These are phyloP conservation scores for Coemansia sp. DNA, from an alignment of 192 early-diverging fungal genomes.

Conservation along the genomic window DNA sequence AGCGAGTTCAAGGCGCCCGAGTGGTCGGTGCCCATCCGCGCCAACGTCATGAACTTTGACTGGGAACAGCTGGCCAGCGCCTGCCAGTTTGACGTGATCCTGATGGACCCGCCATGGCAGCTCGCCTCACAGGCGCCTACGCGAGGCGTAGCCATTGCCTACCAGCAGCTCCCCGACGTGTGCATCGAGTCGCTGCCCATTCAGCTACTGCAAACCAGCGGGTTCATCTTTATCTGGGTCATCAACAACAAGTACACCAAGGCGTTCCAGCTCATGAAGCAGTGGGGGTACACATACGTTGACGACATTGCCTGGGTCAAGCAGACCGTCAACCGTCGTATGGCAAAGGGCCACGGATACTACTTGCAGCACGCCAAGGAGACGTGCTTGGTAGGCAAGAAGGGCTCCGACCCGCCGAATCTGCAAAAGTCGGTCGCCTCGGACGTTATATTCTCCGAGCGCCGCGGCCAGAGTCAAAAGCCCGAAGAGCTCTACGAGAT, in stretches of 20 bases:
- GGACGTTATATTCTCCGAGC: slow-evolving; percentile 91
- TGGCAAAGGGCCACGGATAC: slow-evolving; percentile 98
- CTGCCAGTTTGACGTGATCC: slow-evolving; percentile 90
- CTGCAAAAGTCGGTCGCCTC: slow-evolving; percentile 72
- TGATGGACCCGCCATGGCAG: slow-evolving; percentile 98
- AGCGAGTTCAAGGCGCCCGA: slow-evolving; percentile 86
- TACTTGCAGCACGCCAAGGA: slow-evolving; percentile 98
- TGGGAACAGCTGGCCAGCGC: slow-evolving; percentile 77
- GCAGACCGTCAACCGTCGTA: slow-evolving; percentile 91
- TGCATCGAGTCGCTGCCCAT: slow-evolving; percentile 91
- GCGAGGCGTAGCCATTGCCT: slow-evolving; percentile 87
- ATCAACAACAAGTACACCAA: slow-evolving; percentile 98
- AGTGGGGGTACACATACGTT: slow-evolving; percentile 93
- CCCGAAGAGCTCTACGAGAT: slow-evolving; percentile 94
- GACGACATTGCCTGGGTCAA: slow-evolving; percentile 98
- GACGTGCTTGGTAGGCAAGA: slow-evolving; percentile 93
- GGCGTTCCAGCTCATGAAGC: slow-evolving; percentile 91
- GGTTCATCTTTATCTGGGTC: slow-evolving; percentile 97
- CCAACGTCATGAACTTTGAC: slow-evolving; percentile 94
- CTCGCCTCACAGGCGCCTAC: slow-evolving; percentile 91
- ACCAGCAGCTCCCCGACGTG: slow-evolving; percentile 94
- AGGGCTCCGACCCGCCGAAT: slow-evolving; percentile 72
- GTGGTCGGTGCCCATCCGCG: slow-evolving; percentile 93
- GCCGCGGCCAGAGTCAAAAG: slow-evolving; percentile 95
- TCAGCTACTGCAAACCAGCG: slow-evolving; percentile 76